A percentile compares a stretch with the other conserved stretches of the same genome.
Evolutionary conservation across 306 rosid species (phyloP).

Genomic region (Geum urbanum): DNA sequence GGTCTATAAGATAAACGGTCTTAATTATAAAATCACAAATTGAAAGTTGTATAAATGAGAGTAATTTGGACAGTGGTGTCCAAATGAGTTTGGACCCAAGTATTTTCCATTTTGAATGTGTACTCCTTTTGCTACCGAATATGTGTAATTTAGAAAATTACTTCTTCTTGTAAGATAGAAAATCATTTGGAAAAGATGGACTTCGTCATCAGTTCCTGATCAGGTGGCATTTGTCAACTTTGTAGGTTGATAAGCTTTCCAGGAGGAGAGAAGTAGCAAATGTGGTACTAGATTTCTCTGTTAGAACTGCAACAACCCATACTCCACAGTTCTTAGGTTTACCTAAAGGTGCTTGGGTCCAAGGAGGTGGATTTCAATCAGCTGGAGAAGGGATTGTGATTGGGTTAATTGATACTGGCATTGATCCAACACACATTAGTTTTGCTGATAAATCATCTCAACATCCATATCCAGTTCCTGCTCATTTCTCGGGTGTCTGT

Average conservation of each 20-base stretch:
- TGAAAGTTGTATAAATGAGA: too few species aligned
- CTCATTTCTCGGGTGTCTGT: constrained; percentile 79
- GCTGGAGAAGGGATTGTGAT: constrained; percentile 95
- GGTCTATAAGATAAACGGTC: too few species aligned
- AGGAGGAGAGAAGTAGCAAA: constrained; percentile 80
- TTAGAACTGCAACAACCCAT: constrained; percentile 91
- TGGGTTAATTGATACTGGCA: constrained; percentile 89
- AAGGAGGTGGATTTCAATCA: constrained; percentile 72
- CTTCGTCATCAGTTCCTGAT: neutral
- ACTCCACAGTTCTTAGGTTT: constrained; percentile 96
- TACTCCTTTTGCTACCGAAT: neutral
- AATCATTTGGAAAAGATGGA: constrained; percentile 9
- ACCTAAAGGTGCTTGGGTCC: constrained; percentile 84
- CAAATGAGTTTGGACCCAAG: too few species aligned
- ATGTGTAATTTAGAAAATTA: neutral
- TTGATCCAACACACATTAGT: constrained; percentile 89
- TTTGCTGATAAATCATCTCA: constrained; percentile 50
- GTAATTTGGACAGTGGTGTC: too few species aligned
- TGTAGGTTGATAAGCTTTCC: constrained; percentile 75
- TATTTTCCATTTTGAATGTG: neutral
- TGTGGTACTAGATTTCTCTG: constrained; percentile 82
- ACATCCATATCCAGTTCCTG: constrained; percentile 69
- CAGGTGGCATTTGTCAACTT: constrained; percentile 14
- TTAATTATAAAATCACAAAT: too few species aligned
- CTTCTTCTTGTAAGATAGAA: neutral